phyloP scores from a whole-genome alignment of 139 green algal genomes.

The Chlamydomonas urium region DNA sequence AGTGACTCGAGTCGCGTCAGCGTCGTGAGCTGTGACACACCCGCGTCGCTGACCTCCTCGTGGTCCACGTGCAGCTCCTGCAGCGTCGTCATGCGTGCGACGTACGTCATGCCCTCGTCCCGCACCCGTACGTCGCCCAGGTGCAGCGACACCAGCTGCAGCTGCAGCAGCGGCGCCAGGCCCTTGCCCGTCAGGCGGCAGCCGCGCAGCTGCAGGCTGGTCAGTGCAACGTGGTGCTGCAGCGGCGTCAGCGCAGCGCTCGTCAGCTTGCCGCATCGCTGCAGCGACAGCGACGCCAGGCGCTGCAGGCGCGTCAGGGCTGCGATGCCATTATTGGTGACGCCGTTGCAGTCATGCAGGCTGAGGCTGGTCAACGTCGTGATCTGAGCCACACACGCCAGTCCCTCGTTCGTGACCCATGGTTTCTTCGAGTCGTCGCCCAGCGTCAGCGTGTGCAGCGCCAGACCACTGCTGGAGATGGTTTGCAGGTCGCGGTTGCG shows the following conservation, averaged over 20 bases:
- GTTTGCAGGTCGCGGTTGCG: constrained; percentile 33
- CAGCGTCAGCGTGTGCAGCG: constrained; percentile 33
- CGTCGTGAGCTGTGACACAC: constrained; percentile 8
- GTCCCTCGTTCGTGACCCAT: constrained; percentile 33
- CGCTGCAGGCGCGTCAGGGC: constrained; percentile 9
- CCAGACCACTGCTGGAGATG: constrained; percentile 2
- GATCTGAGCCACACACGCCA: constrained; percentile 19
- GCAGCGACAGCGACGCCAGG: constrained; percentile 24
- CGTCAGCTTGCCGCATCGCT: constrained; percentile 33
- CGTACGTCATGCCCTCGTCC: constrained; percentile 32
- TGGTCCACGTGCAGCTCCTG: constrained; percentile 15
- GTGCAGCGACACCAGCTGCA: constrained; percentile 19
- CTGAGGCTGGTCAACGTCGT: constrained; percentile 23
- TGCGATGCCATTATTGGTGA: constrained; percentile 23
- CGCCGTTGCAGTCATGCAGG: constrained; percentile 34
- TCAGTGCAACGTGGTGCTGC: constrained; percentile 4
- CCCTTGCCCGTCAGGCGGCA: constrained; percentile 28
- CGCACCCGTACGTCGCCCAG: constrained; percentile 23
- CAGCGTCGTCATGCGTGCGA: constrained; percentile 14
- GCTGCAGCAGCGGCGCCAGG: constrained; percentile 16
- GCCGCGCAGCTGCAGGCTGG: constrained; percentile 22
- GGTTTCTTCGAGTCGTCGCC: constrained; percentile 31
- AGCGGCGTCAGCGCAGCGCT: constrained; percentile 29
- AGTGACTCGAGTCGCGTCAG: constrained; percentile 18
- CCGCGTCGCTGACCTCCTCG: constrained; percentile 13